A percentile compares a stretch with the other conserved stretches of the same genome.
phyloP scores from a whole-genome alignment of 371 early-diverging fungal genomes.

The Dipsacomyces acuminosporus region DNA sequence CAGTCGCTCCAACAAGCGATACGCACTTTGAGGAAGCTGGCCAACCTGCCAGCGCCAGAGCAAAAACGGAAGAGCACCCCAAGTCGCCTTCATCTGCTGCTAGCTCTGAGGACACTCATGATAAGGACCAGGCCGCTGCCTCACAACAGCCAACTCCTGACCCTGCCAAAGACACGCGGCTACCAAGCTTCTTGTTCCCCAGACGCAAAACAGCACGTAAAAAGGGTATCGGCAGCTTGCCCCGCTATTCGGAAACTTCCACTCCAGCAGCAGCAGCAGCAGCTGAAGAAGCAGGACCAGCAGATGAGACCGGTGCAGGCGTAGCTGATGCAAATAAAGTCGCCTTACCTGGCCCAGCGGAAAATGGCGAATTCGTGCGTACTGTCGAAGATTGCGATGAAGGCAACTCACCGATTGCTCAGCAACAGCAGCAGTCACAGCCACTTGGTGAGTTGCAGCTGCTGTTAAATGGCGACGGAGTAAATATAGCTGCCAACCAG shows the following conservation, averaged over 20 bases:
- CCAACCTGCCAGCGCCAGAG: neutral
- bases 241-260: conserved; percentile 17
- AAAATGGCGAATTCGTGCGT: no score
- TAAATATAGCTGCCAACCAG: neutral
- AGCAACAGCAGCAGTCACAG: neutral
- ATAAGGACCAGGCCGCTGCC: no score
- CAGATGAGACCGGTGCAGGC: conserved; percentile 1
- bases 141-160: neutral
- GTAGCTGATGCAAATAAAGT: conserved; percentile 1
- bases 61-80: neutral
- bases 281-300: neutral
- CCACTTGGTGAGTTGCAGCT: conserved; percentile 12
- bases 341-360: neutral
- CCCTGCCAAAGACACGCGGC: conserved; percentile 11
- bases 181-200: conserved; percentile 41
- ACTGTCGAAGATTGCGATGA: no score
- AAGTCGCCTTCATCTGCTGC: no score
- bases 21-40: neutral
- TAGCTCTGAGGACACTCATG: no score
- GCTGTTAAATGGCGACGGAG: conserved; percentile 5
- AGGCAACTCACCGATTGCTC: no score
- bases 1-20: neutral
- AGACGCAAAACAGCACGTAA: conserved; percentile 15
- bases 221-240: conserved; percentile 22
- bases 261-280: neutral